phyloP scores from a whole-genome alignment of 2,329 filamentous ascomycete genomes.

The Pyricularia pennisetigena region DNA sequence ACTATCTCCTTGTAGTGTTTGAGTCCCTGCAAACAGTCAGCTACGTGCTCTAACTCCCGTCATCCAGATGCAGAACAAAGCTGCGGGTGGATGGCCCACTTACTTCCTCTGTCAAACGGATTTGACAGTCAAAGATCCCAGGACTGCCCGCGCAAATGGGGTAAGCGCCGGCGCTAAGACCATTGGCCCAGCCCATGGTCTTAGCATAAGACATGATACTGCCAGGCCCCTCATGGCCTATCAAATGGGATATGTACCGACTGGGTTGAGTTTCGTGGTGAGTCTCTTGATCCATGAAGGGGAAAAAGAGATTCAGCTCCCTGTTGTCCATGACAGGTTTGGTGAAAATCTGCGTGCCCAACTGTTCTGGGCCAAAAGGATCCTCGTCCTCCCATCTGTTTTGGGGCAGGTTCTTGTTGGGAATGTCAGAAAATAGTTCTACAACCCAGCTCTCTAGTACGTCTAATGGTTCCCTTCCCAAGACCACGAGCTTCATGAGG shows the following conservation, averaged over 20 bases:
- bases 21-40: conserved; percentile 38
- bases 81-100: conserved; percentile 10
- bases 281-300: conserved; percentile 74
- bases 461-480: conserved; percentile 75
- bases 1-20: conserved; percentile 74
- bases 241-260: conserved; percentile 77
- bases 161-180: conserved; percentile 67
- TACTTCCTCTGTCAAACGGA: conserved; percentile 76
- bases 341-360: conserved; percentile 66
- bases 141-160: conserved; percentile 67
- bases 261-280: conserved; percentile 74
- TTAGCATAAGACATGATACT: conserved; percentile 89
- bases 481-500: conserved; percentile 80
- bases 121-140: conserved; percentile 68
- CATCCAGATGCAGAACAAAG: background rate
- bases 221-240: conserved; percentile 87
- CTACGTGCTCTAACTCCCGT: too few relatives aligned
- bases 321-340: conserved; percentile 87
- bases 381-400: conserved; percentile 44
- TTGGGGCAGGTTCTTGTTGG: conserved; percentile 67
- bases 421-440: conserved; percentile 71
- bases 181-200: conserved; percentile 81
- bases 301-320: conserved; percentile 71
- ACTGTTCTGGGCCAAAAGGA: conserved; percentile 37
- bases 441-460: conserved; percentile 74